phyloP scores from a whole-genome alignment of 805 yeast species.

The Cyberlindnera japonica region DNA sequence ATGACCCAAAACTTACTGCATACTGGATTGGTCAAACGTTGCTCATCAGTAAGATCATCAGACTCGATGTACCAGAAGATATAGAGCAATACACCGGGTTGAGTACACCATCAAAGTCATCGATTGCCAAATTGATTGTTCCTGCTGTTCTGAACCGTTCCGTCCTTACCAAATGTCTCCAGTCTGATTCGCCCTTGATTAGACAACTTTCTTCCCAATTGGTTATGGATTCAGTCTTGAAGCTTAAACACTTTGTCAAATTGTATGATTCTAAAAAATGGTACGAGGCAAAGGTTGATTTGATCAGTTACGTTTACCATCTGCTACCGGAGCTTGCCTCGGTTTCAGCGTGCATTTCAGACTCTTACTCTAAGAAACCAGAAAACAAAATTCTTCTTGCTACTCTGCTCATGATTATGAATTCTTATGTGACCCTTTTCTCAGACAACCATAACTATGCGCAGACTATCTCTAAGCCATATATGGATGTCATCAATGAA shows the following conservation, averaged over 20 bases:
- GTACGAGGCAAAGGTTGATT: conserved; percentile 32
- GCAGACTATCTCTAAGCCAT: conserved; percentile 32
- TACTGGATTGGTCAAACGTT: conserved; percentile 80
- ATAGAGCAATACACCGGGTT: conserved; percentile 27
- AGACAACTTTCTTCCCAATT: conserved; percentile 64
- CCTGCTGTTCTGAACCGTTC: conserved; percentile 62
- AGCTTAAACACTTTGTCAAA: conserved; percentile 41
- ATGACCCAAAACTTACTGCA: conserved; percentile 75
- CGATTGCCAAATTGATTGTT: conserved; percentile 52
- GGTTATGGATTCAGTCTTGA: conserved; percentile 48
- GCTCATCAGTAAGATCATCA: conserved; percentile 56
- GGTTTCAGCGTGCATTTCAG: conserved; percentile 41
- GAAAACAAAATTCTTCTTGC: conserved; percentile 44
- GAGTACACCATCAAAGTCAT: conserved; percentile 31
- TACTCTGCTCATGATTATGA: conserved; percentile 43
- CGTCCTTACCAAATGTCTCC: conserved; percentile 56
- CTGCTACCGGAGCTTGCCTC: conserved; percentile 49
- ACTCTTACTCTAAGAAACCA: conserved; percentile 33
- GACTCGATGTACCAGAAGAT: conserved; percentile 48
- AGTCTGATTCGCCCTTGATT: conserved; percentile 46
- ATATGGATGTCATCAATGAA: conserved; percentile 32
- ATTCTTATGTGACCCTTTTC: conserved; percentile 36
- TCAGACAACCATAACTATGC: conserved; percentile 34
- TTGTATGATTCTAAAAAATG: conserved; percentile 39
- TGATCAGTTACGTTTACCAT: conserved; percentile 33